A percentile compares a stretch with the other conserved stretches of the same genome.
phyloP scores from a whole-genome alignment of 768 basidiomycete species.

The Boletus tomentosulus region DNA sequence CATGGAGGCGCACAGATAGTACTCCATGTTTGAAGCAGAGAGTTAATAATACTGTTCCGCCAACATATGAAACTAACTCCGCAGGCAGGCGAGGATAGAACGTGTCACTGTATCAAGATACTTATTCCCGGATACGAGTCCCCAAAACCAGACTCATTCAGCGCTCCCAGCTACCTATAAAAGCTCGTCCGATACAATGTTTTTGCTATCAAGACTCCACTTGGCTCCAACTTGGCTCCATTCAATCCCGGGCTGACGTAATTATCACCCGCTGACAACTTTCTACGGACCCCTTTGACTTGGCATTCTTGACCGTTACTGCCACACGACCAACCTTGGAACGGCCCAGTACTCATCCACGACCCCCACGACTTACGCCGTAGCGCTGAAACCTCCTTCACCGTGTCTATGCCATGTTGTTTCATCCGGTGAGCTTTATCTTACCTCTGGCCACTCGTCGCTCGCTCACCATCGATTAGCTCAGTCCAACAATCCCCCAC shows the following conservation, averaged over 20 bases:
- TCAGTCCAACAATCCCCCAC: constrained; percentile 62
- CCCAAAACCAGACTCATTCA: background rate
- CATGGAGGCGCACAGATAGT: too few relatives aligned
- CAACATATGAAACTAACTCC: constrained; percentile 4
- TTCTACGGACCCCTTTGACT: background rate
- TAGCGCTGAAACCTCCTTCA: background rate
- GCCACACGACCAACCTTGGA: constrained; percentile 1
- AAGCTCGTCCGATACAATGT: background rate
- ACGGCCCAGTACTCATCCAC: background rate
- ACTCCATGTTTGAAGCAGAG: background rate
- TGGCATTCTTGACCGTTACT: constrained; percentile 1
- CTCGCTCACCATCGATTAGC: constrained; percentile 9
- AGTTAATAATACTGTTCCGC: background rate
- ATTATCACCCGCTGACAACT: constrained; percentile 1
- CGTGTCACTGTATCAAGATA: constrained; percentile 2
- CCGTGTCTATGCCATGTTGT: constrained; percentile 39
- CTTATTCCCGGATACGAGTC: background rate
- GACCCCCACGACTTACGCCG: constrained; percentile 3
- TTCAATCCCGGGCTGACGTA: constrained; percentile 16
- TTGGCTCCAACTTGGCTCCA: background rate
- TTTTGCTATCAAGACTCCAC: background rate
- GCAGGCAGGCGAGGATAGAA: constrained; percentile 9
- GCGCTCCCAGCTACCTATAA: constrained; percentile 5
- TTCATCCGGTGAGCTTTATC: constrained; percentile 43
- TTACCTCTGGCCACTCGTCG: background rate